phyloP scores from a whole-genome alignment of 2,329 filamentous ascomycete genomes.

The Neofusicoccum sp. region DNA sequence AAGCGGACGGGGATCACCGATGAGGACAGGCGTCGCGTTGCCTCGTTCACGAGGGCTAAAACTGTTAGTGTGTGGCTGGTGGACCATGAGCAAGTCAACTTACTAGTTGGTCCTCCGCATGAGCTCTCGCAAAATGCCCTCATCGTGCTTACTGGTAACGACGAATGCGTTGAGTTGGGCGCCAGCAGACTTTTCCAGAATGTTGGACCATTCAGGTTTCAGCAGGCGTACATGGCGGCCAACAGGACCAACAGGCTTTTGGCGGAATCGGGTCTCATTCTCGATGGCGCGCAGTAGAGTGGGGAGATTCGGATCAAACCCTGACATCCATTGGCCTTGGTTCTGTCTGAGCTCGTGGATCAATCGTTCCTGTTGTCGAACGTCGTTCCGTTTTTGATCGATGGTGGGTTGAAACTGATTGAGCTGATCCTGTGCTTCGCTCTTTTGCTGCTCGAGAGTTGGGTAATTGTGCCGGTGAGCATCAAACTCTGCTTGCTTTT shows the following conservation, averaged over 20 bases:
- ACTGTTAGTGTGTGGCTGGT: background rate
- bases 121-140: slow-evolving; percentile 65
- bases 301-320: slow-evolving; percentile 64
- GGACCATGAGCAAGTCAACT: slow-evolving; percentile 23
- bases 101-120: slow-evolving; percentile 64
- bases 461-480: slow-evolving; percentile 43
- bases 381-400: slow-evolving; percentile 48
- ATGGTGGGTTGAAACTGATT: slow-evolving; percentile 29
- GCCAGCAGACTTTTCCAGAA: slow-evolving; percentile 80
- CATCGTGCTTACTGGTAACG: slow-evolving; percentile 76
- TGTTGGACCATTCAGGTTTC: slow-evolving; percentile 79
- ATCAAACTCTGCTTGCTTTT: slow-evolving; percentile 48
- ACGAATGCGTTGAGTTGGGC: slow-evolving; percentile 73
- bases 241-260: slow-evolving; percentile 80
- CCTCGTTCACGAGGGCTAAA: background rate
- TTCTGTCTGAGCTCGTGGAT: slow-evolving; percentile 59
- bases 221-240: slow-evolving; percentile 75
- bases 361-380: slow-evolving; percentile 54
- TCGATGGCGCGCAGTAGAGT: slow-evolving; percentile 69
- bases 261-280: slow-evolving; percentile 67
- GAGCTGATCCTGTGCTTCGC: slow-evolving; percentile 33
- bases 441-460: slow-evolving; percentile 38
- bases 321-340: slow-evolving; percentile 62
- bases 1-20: slow-evolving; percentile 60
- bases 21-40: slow-evolving; percentile 35